Conservation (phyloP, 106 monocot genomes). For the Allium sativum region DNA sequence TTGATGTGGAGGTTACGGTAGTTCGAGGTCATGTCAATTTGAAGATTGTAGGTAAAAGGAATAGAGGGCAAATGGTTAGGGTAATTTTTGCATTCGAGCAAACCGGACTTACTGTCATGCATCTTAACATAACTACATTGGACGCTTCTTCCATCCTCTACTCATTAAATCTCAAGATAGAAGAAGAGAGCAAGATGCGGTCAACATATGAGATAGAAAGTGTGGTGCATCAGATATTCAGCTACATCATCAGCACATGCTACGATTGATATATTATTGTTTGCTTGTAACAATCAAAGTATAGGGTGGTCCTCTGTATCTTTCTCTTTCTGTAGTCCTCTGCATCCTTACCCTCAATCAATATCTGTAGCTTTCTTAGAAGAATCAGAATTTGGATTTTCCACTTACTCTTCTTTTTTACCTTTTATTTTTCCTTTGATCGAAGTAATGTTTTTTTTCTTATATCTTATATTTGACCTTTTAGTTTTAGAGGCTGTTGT, state of each 20-base stretch:
- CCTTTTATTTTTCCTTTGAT: no score
- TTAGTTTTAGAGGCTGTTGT: no score
- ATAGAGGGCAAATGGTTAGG: conserved; percentile 26
- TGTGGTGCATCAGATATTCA: conserved; percentile 76
- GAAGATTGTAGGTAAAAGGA: conserved; percentile 41
- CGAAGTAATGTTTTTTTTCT: no score
- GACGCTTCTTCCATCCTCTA: conserved; percentile 44
- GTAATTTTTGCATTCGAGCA: conserved; percentile 62
- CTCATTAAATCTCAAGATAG: conserved; percentile 89
- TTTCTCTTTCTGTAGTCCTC: no score
- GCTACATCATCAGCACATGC: conserved; percentile 17
- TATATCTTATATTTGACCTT: no score
- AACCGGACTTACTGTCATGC: conserved; percentile 52
- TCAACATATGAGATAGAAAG: conserved; percentile 78
- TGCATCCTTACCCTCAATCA: no score
- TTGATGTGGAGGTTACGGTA: conserved; percentile 61
- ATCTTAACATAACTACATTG: conserved; percentile 58
- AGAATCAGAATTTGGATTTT: no score
- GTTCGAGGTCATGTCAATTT: conserved; percentile 73
- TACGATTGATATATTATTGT: not conserved
- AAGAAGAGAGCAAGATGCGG: conserved; percentile 59
- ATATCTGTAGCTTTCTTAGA: no score
- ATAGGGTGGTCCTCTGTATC: no score
- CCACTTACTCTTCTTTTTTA: no score
- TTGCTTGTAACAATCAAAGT: no score